Evolutionary conservation across 768 basidiomycete genomes (phyloP), one percentile per base, ranked within the genome.

Genomic region (Lanmaoa pseudosensibilis): DNA sequence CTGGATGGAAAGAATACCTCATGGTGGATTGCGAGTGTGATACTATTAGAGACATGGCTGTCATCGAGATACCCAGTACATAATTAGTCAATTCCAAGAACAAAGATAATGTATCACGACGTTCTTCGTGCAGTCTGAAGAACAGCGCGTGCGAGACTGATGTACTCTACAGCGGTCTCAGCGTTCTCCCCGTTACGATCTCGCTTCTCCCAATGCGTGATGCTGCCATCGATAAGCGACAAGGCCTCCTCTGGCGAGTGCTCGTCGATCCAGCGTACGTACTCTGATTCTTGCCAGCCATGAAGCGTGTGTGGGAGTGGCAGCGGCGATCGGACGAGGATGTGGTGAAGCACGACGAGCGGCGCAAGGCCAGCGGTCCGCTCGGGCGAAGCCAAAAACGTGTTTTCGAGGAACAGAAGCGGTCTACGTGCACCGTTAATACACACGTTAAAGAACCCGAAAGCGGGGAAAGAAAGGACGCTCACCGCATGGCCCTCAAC

Each of bases 201-300:
- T 11, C 83, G 77, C 65, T 86, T 87, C 70, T 94, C 88, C 90
- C 89, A 92, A 57, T 87, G 86, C 4, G 80, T 67, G 18, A 98
- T 74, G 0, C 90, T 88, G 16, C 87, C 81, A 51, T 94, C 90
- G 12, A 99, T 75, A 44, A 98, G 79, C 15, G 83, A 83, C 82
- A 85, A 83, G 9, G 88, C 83, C 68, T 98, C 96, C 56, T 80
- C 81, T 57, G 87, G 84, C 2, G 84, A 77, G 66, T 98, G 97
- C 68, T 97, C 95, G 56, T 92, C 89, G 13, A 98, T 80, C 94
- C 95, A 99, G 43, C 92, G 84, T 47, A 97, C 91, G 71, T 99
- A 99, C 75, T 98, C 97, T 4, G 88, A 82, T 68, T 98, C 94
- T 55, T 91, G 88, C 96, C 97, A 98, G 0, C 90, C 88, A 66